Percentiles rank a stretch among this genome's conserved stretches.
phyloP scores from a whole-genome alignment of 495 filamentous ascomycete species.

The Penicillium psychrofluorescens region DNA sequence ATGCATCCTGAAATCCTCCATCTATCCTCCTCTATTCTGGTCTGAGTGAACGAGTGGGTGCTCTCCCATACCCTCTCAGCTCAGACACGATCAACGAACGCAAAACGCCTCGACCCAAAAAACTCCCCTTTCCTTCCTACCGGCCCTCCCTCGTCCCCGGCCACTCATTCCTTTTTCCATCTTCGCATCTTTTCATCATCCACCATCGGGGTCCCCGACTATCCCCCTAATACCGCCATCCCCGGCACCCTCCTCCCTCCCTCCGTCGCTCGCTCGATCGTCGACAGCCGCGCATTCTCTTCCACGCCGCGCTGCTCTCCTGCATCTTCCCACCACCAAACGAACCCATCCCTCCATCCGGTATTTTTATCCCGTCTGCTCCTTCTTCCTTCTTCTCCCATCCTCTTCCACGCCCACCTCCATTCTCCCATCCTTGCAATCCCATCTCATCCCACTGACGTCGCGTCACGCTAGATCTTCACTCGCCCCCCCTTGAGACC shows the following conservation, averaged over 20 bases:
- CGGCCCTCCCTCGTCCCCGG: too few species aligned
- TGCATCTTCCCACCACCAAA: conserved; percentile 27
- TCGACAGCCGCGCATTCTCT: conserved; percentile 28
- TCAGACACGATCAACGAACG: too few species aligned
- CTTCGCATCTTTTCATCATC: conserved; percentile 5
- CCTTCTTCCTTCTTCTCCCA: conserved; percentile 3
- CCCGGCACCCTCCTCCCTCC: conserved; percentile 8
- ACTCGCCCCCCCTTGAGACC: conserved; percentile 16
- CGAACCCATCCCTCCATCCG: conserved; percentile 17
- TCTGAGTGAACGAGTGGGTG: too few species aligned
- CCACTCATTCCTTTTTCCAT: conserved; percentile 1
- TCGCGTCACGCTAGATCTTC: conserved; percentile 20
- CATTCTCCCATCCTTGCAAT: conserved; percentile 4
- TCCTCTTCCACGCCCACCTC: background rate
- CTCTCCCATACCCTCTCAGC: too few species aligned
- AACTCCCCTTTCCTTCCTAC: too few species aligned
- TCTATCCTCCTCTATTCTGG: too few species aligned
- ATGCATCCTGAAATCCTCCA: too few species aligned
- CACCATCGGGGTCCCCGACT: background rate
- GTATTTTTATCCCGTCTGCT: conserved; percentile 12
- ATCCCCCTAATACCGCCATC: background rate
- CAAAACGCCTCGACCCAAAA: too few species aligned
- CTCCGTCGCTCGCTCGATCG: background rate
- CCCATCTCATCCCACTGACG: conserved; percentile 12
- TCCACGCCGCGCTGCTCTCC: conserved; percentile 20